phyloP scores from a whole-genome alignment of 805 yeast genomes.

The Cyberlindnera meyerae region DNA sequence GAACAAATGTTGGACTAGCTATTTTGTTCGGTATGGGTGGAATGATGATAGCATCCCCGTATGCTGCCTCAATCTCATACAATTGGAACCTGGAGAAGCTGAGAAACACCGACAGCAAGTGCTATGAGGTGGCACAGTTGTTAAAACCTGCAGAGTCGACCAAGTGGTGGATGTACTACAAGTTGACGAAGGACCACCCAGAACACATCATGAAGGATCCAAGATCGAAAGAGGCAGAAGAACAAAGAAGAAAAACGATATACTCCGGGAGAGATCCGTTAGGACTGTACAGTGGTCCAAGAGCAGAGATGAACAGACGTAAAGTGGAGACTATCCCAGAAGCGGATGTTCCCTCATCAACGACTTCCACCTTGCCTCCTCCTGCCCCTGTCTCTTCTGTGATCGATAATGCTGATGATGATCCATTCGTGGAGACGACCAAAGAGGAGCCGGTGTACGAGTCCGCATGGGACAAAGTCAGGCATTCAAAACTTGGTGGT shows the following conservation, averaged over 20 bases:
- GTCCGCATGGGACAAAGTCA: constrained; percentile 36
- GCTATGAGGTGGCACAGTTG: constrained; percentile 26
- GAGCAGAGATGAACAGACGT: constrained; percentile 19
- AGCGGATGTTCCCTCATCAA: background rate
- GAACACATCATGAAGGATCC: constrained; percentile 54
- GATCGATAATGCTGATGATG: constrained; percentile 20
- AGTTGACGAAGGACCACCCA: constrained; percentile 46
- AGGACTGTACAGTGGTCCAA: constrained; percentile 33
- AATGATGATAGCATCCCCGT: constrained; percentile 31
- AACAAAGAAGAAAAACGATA: constrained; percentile 22
- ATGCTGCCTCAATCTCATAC: constrained; percentile 30
- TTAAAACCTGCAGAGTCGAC: constrained; percentile 31
- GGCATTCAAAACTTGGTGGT: constrained; percentile 25
- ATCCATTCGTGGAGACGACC: constrained; percentile 20
- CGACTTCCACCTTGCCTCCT: background rate
- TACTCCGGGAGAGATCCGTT: constrained; percentile 35
- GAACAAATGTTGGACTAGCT: constrained; percentile 38
- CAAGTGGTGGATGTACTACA: constrained; percentile 50
- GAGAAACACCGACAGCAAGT: constrained; percentile 29
- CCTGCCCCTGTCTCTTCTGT: too few relatives aligned
- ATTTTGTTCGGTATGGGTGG: constrained; percentile 38
- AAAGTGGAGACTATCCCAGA: constrained; percentile 7
- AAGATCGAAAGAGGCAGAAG: constrained; percentile 30
- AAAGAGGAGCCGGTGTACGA: constrained; percentile 5
- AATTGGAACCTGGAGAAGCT: constrained; percentile 29